Evolutionary conservation across 495 filamentous ascomycete species (phyloP), one percentile per base, ranked within the genome.

Genomic region (Hypoxylon rickii): DNA sequence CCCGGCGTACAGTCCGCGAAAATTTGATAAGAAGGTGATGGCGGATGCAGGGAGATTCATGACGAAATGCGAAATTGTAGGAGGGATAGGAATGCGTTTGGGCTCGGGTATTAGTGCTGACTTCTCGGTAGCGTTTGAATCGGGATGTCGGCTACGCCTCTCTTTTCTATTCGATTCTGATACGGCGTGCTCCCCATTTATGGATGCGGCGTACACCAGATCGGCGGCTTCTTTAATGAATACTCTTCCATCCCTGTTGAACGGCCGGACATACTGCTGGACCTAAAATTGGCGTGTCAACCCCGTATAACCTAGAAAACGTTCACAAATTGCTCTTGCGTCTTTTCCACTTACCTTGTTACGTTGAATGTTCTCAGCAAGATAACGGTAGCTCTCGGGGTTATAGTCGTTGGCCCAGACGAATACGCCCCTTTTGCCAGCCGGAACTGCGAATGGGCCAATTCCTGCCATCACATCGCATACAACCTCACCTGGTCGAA

Each of bases 331-430:
- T 29, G 10, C 4, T 29, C 24, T 29, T 10, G 24, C 4, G 24
- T 10, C 36, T 21, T n/a, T 31, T 15, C 33, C 33, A 53, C 72
- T 8, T 50, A 87, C 87, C 71, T 95, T 95, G 73, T 99, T 99
- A 22, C 80, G 74, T 29, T 70, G 68, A 12, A 95, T 81, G 3
- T 88, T 89, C 41, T 86, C 80, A 31, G 76, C 63, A 67, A 99
- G 83, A 42, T 81, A 83, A 40, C 75, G 79, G 70, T 82, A 88
- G 49, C 90, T 91, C 50, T 94, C 88, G 3, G 94, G 94, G 63
- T 99, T 99, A 65, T 97, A 83, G 66, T 99, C 94, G 68, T 97
- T 97, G 8, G 92, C 94, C 88, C 88, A 96, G 31, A 97, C 92
- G 60, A 96, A 93, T n/a, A 90, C 88, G 38, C 83, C 82, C 70